phyloP scores from a whole-genome alignment of 768 basidiomycete species.

The button mushroom (Agaricus bisporus) region DNA sequence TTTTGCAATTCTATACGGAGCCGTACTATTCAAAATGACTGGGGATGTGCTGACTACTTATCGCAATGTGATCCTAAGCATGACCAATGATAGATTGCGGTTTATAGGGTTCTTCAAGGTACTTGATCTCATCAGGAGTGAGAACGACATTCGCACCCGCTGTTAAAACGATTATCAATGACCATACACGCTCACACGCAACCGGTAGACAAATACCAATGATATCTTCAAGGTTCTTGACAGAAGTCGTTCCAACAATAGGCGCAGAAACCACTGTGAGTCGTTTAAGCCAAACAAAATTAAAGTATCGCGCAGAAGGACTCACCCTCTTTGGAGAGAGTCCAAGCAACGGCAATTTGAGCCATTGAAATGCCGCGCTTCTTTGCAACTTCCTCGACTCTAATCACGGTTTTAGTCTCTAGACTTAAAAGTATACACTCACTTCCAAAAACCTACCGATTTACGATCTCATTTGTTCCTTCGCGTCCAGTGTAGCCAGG shows the following conservation, averaged over 20 bases:
- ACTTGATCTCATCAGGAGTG: constrained; percentile 51
- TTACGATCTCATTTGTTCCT: constrained; percentile 29
- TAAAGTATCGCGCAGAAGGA: no score
- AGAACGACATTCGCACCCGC: constrained; percentile 31
- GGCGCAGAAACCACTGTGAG: constrained; percentile 43
- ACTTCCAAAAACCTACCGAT: constrained; percentile 21
- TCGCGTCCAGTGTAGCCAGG: constrained; percentile 17
- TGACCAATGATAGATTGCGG: constrained; percentile 43
- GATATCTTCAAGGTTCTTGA: constrained; percentile 46
- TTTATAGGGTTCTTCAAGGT: constrained; percentile 49
- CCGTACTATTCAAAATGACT: no score
- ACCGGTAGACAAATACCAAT: constrained; percentile 27
- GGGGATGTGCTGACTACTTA: no score
- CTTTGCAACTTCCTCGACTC: constrained; percentile 52
- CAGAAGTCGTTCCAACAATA: constrained; percentile 49
- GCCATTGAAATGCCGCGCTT: constrained; percentile 50
- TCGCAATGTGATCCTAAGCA: not conserved
- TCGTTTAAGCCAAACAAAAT: no score
- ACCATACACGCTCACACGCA: no score
- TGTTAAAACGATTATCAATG: no score
- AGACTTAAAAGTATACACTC: not conserved
- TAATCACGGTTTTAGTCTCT: constrained; percentile 12
- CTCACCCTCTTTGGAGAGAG: constrained; percentile 35
- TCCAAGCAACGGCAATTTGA: constrained; percentile 50
- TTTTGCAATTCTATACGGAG: no score